Percentiles rank a stretch among this genome's conserved stretches.
Evolutionary conservation across 257 asterid genomes (phyloP).

Genomic region (Paraleonurus japonicus): DNA sequence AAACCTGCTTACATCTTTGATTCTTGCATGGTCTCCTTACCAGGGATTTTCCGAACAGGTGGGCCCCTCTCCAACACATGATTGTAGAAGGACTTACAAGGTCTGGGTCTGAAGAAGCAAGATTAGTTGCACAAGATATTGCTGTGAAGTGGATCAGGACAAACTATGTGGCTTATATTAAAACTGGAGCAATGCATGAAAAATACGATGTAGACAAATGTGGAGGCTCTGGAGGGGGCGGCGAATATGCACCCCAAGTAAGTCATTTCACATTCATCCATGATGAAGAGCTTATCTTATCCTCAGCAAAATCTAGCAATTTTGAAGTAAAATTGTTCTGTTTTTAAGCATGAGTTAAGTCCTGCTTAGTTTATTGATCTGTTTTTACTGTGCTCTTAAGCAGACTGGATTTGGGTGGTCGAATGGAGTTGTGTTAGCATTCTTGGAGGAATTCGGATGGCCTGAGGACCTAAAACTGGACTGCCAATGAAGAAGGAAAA

Average conservation of each 20-base stretch:
- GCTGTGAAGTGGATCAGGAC: conserved; percentile 79
- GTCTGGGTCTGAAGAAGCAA: conserved; percentile 52
- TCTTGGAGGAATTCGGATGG: conserved; percentile 97
- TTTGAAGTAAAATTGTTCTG: background rate
- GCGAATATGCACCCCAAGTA: conserved; percentile 90
- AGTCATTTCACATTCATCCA: conserved; percentile 16
- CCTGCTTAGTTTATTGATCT: background rate
- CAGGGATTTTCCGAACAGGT: conserved; percentile 97
- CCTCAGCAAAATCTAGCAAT: background rate
- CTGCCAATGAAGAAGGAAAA: conserved; percentile 32
- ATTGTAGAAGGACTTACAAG: conserved; percentile 73
- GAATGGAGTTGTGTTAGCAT: conserved; percentile 81
- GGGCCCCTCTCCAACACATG: conserved; percentile 97
- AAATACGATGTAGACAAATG: conserved; percentile 75
- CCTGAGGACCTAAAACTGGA: conserved; percentile 45
- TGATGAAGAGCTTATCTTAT: background rate
- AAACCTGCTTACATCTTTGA: background rate
- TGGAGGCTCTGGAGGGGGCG: conserved; percentile 86
- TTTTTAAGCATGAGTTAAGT: background rate
- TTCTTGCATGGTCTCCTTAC: background rate
- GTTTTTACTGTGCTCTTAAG: background rate
- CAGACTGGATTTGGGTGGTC: conserved; percentile 99
- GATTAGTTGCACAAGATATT: conserved; percentile 52
- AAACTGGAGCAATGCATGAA: conserved; percentile 84
- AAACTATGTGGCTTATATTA: conserved; percentile 58